Base-by-base conservation (phyloP, 352 stramenopile species). In the Blastocystis sp. region DNA sequence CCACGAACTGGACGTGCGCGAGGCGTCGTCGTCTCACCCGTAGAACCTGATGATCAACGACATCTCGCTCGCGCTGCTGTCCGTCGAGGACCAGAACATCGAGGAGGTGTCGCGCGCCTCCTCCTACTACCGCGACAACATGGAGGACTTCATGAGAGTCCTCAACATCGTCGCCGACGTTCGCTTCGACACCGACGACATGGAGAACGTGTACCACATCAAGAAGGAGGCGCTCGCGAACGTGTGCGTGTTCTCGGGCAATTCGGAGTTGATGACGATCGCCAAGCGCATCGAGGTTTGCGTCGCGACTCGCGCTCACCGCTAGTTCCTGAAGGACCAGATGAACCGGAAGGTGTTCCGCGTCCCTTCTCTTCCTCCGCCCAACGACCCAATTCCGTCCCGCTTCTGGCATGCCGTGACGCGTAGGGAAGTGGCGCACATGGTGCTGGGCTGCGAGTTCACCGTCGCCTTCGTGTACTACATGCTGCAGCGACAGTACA, bases 171-270 rank as follows among this genome's bases (percentile, higher is more conserved):
- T 51, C 3, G 74, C 74, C 31, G 60, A 61, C 6, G 29, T 29
- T 10, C 51, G 31, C 4, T 85, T 85, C 33, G 74, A 85, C 37
- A 85, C 55, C 13, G 74, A 85, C 45, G 41, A 31, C 6, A 85
- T 85, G 74, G 74, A 85, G 74, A 63, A 66, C 13, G 26, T 63
- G n/a, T 85, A 85, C 41, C 74, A 31, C 24, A 3, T 85, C 13
- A 66, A 69, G 61, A 29, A 67, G 12, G 60, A 69, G 37, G 19
- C 39, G 24, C 12, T 19, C 21, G n/a, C 45, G 0, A 31, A 69
- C 29, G 50, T 85, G 4, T 69, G 66, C 29, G 74, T 85, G 74
- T 85, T 85, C 60, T 24, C 29, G 35, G 74, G 74, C 35, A 31
- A 67, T 24, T 21, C 13, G 19, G 74, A 85, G 33, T 19, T 85